Percentiles rank a stretch among this genome's conserved stretches.
Conservation (phyloP, 1,284 basidiomycete species). For the Gomphus bonarii region DNA sequence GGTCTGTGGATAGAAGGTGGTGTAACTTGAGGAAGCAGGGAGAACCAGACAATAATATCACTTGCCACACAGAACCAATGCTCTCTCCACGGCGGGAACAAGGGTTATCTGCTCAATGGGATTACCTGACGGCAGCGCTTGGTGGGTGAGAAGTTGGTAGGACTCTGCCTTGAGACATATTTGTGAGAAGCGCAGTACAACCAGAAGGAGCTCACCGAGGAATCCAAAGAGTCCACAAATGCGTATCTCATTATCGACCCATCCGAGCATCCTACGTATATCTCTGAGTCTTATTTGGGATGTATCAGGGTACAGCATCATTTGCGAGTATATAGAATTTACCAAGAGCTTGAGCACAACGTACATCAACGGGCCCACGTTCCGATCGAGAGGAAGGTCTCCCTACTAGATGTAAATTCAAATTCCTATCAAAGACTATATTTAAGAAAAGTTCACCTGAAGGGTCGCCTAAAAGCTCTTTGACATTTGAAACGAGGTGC, state of each 20-base stretch:
- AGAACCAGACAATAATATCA: conserved; percentile 1
- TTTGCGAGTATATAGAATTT: background rate
- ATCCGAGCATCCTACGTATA: conserved; percentile 65
- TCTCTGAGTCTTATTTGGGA: conserved; percentile 43
- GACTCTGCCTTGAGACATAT: conserved; percentile 38
- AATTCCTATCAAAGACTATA: background rate
- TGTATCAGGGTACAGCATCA: background rate
- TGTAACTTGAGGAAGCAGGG: conserved; percentile 6
- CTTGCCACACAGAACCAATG: conserved; percentile 63
- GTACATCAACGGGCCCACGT: background rate
- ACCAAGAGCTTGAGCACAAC: conserved; percentile 9
- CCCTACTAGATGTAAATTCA: background rate
- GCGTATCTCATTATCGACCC: conserved; percentile 54
- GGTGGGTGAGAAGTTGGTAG: conserved; percentile 58
- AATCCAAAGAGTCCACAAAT: conserved; percentile 43
- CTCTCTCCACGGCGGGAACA: conserved; percentile 61
- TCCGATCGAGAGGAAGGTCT: background rate
- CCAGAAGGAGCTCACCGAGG: conserved; percentile 31
- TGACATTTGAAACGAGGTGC: conserved; percentile 7
- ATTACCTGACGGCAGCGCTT: conserved; percentile 49
- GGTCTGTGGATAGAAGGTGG: conserved; percentile 36
- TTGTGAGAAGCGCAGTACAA: background rate
- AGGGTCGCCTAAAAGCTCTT: conserved; percentile 1
- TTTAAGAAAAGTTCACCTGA: background rate
- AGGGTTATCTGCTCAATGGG: conserved; percentile 71